Conservation (phyloP, 257 asterid genomes). For the Verbena officinalis region DNA sequence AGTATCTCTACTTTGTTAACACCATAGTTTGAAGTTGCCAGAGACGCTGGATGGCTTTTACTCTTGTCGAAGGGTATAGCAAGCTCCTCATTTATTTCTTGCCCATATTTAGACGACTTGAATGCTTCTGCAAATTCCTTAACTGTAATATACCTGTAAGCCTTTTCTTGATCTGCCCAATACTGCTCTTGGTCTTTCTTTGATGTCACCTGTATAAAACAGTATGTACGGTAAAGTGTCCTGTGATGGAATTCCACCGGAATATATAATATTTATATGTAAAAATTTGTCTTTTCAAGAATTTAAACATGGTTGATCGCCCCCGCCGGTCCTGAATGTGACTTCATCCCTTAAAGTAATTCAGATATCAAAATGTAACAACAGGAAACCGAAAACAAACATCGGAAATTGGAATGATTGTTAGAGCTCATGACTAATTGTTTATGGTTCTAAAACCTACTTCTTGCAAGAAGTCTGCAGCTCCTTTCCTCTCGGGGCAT, state of each 20-base stretch:
- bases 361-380: too few relatives aligned
- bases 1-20: conserved; percentile 35
- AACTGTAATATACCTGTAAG: conserved; percentile 33
- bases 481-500: conserved; percentile 45
- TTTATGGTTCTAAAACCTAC: conserved; percentile 19
- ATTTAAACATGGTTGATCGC: too few relatives aligned
- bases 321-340: too few relatives aligned
- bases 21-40: conserved; percentile 38
- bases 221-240: too few relatives aligned
- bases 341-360: too few relatives aligned
- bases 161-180: conserved; percentile 29
- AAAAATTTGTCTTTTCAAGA: too few relatives aligned
- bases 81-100: conserved; percentile 22
- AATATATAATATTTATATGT: too few relatives aligned
- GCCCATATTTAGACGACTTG: conserved; percentile 30
- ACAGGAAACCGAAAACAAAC: too few relatives aligned
- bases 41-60: conserved; percentile 51
- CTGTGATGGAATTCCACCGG: too few relatives aligned
- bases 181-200: conserved; percentile 41
- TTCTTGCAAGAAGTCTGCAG: conserved; percentile 49
- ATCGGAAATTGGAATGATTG: too few relatives aligned
- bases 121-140: conserved; percentile 35
- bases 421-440: too few relatives aligned
- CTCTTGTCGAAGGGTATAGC: conserved; percentile 33
- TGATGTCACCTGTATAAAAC: conserved; percentile 32